phyloP scores from a whole-genome alignment of 2,329 filamentous ascomycete species.

The Eutypa lata region DNA sequence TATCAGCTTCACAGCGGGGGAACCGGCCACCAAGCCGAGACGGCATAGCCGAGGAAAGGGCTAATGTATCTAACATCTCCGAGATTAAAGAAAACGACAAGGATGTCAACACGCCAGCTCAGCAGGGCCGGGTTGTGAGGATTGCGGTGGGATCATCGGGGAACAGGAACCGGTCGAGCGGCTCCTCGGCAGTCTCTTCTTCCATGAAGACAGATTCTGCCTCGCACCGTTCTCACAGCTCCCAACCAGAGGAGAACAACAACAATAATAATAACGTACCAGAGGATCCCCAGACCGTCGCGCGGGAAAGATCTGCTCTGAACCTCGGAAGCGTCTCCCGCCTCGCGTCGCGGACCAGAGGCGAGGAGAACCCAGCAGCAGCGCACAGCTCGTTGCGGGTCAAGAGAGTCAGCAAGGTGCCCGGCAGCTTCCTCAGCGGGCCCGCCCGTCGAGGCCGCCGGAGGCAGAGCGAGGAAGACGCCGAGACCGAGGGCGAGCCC shows the following conservation, averaged over 20 bases:
- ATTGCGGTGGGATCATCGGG: slow-evolving; percentile 52
- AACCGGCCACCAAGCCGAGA: slow-evolving; percentile 41
- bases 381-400: slow-evolving; percentile 73
- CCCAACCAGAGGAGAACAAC: slow-evolving; percentile 33
- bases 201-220: slow-evolving; percentile 30
- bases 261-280: slow-evolving; percentile 44
- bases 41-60: slow-evolving; percentile 37
- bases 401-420: slow-evolving; percentile 71
- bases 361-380: slow-evolving; percentile 60
- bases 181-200: slow-evolving; percentile 34
- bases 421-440: slow-evolving; percentile 75
- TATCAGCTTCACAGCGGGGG: slow-evolving; percentile 33
- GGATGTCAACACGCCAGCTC: slow-evolving; percentile 53
- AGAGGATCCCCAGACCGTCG: slow-evolving; percentile 48
- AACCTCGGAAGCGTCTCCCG: slow-evolving; percentile 53
- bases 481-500: slow-evolving; percentile 40
- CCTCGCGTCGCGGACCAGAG: slow-evolving; percentile 46
- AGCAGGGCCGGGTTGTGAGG: slow-evolving; percentile 51
- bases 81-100: slow-evolving; percentile 20
- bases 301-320: slow-evolving; percentile 43
- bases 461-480: slow-evolving; percentile 65
- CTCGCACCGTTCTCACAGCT: slow-evolving; percentile 30
- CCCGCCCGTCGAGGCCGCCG: slow-evolving; percentile 73
- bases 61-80: slow-evolving; percentile 28
- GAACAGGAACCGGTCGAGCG: slow-evolving; percentile 33